Evolutionary conservation across 441 rosid species (phyloP), one percentile per base, ranked within the genome.

Genomic region (Croton setiger): DNA sequence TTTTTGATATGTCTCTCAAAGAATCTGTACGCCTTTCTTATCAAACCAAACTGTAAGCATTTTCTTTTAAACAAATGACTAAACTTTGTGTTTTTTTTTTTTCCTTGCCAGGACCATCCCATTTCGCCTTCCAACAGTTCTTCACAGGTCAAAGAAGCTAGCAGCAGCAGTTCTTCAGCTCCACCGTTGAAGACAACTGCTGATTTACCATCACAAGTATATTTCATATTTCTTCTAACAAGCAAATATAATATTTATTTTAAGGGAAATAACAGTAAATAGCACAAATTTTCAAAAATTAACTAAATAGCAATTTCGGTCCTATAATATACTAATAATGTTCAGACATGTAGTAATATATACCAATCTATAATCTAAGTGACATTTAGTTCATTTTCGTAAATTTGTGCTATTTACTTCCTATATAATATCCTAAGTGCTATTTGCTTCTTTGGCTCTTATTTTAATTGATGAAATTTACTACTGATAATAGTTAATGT

Each of bases 1-100:
- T 91, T 49, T 87, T 91, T 73, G 92, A 91, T 70, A 73, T 84
- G 72, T 70, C 80, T 27, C 60, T 80, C 36, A 55, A 72, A 45
- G 79, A 80, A 61, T 41, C 39, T 14, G 82, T 80, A 75, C 0
- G 70, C 18, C 17, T 56, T 55, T 57, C 74, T 75, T 43, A n/a
- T 2, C 20, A 5, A 20, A 5, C n/a, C 4, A 17, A 11, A 3
- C 12, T 44, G 1, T 10, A 17, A 7, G 5, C 14, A 31, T 53
- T 53, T 31, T 12, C 12, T 35, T 48, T 18, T 4, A 7, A 47
- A 2, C 27, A 2, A n/a, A 0, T 1, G 5, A 23, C 47, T 43
- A 17, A 2, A 41, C 13, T 10, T 55, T 49, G 13, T 62, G 48
- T 27, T 66, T 37, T 55, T 64, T 18, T 47, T 8, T 23, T 18